phyloP scores from a whole-genome alignment of 345 rosid genomes.

The Moringa oleifera region DNA sequence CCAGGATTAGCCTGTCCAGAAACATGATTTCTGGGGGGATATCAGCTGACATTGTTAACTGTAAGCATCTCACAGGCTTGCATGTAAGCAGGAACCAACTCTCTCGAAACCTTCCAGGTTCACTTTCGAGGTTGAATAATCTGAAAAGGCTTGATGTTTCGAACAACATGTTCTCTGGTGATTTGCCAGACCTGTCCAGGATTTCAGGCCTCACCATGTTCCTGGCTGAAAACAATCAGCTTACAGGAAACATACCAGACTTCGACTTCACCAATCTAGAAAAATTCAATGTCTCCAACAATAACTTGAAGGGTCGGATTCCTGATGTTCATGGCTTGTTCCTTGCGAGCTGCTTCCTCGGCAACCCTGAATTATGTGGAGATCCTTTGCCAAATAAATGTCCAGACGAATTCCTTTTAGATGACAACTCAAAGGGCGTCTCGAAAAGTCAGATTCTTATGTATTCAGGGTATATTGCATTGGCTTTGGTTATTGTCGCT shows the following conservation, averaged over 20 bases:
- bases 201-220: conserved; percentile 35
- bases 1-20: conserved; percentile 19
- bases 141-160: conserved; percentile 47
- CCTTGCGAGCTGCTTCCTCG: conserved; percentile 24
- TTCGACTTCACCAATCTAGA: conserved; percentile 40
- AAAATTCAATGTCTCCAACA: conserved; percentile 52
- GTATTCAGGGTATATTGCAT: conserved; percentile 38
- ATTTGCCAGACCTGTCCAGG: conserved; percentile 31
- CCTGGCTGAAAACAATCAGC: conserved; percentile 38
- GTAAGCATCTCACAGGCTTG: conserved; percentile 34
- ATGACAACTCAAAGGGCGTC: conserved; percentile 7
- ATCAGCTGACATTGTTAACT: conserved; percentile 31
- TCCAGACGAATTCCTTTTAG: neutral
- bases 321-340: conserved; percentile 24
- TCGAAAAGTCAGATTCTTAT: conserved; percentile 29
- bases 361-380: conserved; percentile 43
- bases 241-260: conserved; percentile 39
- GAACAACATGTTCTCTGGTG: conserved; percentile 37
- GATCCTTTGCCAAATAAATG: conserved; percentile 27
- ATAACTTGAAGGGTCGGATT: conserved; percentile 39
- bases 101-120: conserved; percentile 35
- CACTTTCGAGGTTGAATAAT: conserved; percentile 28
- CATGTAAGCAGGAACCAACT: conserved; percentile 33
- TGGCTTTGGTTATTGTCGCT: conserved; percentile 23
- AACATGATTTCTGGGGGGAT: conserved; percentile 36